Conservation (phyloP, 768 basidiomycete species). For the Albatrellus ellisii region DNA sequence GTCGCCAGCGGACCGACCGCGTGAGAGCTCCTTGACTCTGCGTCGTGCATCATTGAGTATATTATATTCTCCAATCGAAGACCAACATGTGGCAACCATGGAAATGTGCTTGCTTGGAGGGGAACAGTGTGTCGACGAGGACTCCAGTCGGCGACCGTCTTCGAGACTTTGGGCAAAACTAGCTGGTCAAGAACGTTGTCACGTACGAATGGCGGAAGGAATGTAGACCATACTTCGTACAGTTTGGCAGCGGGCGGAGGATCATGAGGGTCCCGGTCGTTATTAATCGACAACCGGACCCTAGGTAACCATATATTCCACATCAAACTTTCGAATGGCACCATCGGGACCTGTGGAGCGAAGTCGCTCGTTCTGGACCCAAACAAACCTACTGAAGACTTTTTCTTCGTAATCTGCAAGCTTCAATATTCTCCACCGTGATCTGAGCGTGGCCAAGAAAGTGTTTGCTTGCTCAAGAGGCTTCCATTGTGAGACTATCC, state of each 20-base stretch:
- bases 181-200: conserved; percentile 97
- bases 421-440: conserved; percentile 58
- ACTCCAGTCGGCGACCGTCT: conserved; percentile 77
- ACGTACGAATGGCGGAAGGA: conserved; percentile 81
- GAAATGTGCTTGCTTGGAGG: conserved; percentile 76
- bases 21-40: conserved; percentile 68
- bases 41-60: conserved; percentile 80
- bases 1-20: conserved; percentile 62
- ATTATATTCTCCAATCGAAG: conserved; percentile 66
- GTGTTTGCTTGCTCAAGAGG: conserved; percentile 64
- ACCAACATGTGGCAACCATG: conserved; percentile 89
- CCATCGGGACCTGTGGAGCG: conserved; percentile 51
- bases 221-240: conserved; percentile 78
- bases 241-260: conserved; percentile 68
- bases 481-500: conserved; percentile 66
- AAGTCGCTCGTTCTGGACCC: conserved; percentile 28
- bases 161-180: conserved; percentile 82
- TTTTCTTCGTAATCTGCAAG: conserved; percentile 35
- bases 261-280: conserved; percentile 75
- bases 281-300: conserved; percentile 85
- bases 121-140: conserved; percentile 41
- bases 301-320: conserved; percentile 95
- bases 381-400: conserved; percentile 41
- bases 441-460: conserved; percentile 50
- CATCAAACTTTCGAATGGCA: conserved; percentile 84